These are phyloP conservation scores for Populus trichocarpa DNA, from an alignment of 441 rosid species.

Conservation along the genomic window DNA sequence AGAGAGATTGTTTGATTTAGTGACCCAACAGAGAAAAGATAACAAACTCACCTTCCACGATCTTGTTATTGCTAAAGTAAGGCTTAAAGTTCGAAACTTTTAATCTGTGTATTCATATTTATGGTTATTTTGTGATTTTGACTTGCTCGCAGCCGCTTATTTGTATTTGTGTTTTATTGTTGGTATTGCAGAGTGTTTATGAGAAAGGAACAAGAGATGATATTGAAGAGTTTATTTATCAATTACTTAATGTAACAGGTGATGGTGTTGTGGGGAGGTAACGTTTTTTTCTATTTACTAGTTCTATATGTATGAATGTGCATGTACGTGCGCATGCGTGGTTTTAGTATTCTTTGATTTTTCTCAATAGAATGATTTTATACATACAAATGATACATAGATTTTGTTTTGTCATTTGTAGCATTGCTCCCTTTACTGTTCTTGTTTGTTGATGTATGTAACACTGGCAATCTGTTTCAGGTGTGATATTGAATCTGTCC, in stretches of 20 bases:
- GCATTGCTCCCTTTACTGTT: background rate
- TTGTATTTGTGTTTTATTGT: background rate
- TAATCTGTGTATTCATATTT: background rate
- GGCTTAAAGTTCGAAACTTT: slow-evolving; percentile 4
- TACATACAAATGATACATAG: background rate
- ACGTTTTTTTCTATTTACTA: background rate
- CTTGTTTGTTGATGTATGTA: slow-evolving; percentile 9
- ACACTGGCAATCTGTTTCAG: slow-evolving; percentile 35
- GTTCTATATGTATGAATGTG: background rate
- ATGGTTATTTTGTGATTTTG: background rate
- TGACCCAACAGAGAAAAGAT: slow-evolving; percentile 62
- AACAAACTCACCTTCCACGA: slow-evolving; percentile 58
- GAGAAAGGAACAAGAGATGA: slow-evolving; percentile 85
- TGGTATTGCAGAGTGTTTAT: slow-evolving; percentile 53
- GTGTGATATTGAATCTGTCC: slow-evolving; percentile 61
- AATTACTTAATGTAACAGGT: slow-evolving; percentile 57
- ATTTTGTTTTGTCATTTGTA: background rate
- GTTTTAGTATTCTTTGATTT: background rate
- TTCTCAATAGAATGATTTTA: background rate
- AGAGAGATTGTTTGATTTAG: slow-evolving; percentile 59
- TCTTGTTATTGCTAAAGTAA: slow-evolving; percentile 76
- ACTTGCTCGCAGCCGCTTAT: background rate
- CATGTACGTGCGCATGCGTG: background rate
- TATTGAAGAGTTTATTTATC: slow-evolving; percentile 74
- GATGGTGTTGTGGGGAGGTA: slow-evolving; percentile 69